Evolutionary conservation across 2,329 filamentous ascomycete species (phyloP).

Genomic region (Aspergillus tanneri): DNA sequence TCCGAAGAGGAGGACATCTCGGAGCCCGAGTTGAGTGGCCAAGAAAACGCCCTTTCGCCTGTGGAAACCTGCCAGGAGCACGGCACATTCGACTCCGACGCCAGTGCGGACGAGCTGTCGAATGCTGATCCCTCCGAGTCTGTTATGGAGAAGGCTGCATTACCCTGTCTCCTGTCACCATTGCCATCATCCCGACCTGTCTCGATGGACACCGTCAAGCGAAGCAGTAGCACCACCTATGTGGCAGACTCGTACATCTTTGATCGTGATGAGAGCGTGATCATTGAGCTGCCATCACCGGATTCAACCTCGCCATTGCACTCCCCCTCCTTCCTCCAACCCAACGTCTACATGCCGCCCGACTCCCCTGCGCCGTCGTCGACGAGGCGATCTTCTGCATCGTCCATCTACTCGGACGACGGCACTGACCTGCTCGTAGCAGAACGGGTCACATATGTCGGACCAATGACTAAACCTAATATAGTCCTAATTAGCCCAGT

Average conservation of each 20-base stretch:
- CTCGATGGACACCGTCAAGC: conserved; percentile 38
- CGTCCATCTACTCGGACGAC: conserved; percentile 32
- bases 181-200: conserved; percentile 30
- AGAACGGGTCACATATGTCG: conserved; percentile 33
- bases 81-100: conserved; percentile 30
- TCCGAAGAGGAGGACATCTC: conserved; percentile 42
- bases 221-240: conserved; percentile 33
- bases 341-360: conserved; percentile 30
- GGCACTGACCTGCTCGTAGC: conserved; percentile 35
- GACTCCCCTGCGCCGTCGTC: conserved; percentile 20
- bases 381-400: conserved; percentile 21
- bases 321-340: conserved; percentile 31
- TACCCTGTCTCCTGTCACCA: conserved; percentile 21
- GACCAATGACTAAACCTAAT: conserved; percentile 32
- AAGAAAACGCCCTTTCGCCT: conserved; percentile 34
- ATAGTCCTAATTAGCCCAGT: conserved; percentile 35
- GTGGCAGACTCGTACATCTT: conserved; percentile 32
- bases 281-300: conserved; percentile 35
- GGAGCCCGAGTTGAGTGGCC: conserved; percentile 35
- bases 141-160: conserved; percentile 20
- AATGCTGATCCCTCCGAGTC: conserved; percentile 23
- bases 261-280: conserved; percentile 33
- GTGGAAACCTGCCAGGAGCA: conserved; percentile 27
- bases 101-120: conserved; percentile 32
- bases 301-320: conserved; percentile 27